Conservation (phyloP, 2,329 filamentous ascomycete genomes). For the Monascus ruber region DNA sequence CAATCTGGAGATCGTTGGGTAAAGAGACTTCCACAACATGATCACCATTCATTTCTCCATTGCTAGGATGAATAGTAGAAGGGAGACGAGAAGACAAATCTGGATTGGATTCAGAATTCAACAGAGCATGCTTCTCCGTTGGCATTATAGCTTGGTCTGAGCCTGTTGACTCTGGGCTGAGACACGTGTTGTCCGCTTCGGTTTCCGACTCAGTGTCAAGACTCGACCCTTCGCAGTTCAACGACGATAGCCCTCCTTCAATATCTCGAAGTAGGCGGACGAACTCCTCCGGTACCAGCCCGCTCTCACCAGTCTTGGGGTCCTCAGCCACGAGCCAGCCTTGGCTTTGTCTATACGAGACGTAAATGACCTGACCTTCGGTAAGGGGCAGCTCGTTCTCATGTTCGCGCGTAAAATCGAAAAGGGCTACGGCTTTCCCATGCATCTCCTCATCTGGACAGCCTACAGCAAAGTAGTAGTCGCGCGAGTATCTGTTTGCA, state of each 20-base stretch:
- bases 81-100: neutral
- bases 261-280: constrained; percentile 87
- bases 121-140: constrained; percentile 13
- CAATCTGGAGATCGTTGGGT: no score
- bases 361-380: constrained; percentile 92
- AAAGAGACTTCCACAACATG: no score
- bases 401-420: constrained; percentile 90
- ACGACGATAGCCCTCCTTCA: constrained; percentile 71
- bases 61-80: constrained; percentile 7
- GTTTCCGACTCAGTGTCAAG: no score
- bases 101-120: no score
- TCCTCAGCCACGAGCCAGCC: constrained; percentile 97
- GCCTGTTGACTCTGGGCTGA: constrained; percentile 43
- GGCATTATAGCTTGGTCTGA: constrained; percentile 21
- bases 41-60: neutral
- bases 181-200: constrained; percentile 23
- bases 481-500: constrained; percentile 65
- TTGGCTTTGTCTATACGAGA: constrained; percentile 90
- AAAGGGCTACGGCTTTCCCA: constrained; percentile 87
- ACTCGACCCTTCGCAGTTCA: constrained; percentile 40
- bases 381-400: constrained; percentile 88
- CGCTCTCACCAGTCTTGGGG: constrained; percentile 84
- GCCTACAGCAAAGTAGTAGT: constrained; percentile 91
- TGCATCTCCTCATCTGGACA: constrained; percentile 97
- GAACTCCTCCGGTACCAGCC: constrained; percentile 91